Conservation (phyloP, 2,329 filamentous ascomycete genomes). For the Arthroderma sp. region DNA sequence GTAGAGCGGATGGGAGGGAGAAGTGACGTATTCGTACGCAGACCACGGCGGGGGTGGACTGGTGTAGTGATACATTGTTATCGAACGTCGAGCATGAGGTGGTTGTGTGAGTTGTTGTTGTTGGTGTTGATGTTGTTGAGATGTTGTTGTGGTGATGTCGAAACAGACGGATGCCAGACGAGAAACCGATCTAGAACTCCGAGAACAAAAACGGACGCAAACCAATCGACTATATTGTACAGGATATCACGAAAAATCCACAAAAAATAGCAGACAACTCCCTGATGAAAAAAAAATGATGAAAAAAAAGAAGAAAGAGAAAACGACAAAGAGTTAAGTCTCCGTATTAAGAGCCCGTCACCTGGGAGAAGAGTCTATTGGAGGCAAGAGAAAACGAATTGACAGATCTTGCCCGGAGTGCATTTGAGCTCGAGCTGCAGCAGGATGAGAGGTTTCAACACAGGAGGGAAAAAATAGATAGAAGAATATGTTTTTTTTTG, state of each 20-base stretch:
- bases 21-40: conserved; percentile 35
- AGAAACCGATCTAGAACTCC: conserved; percentile 1
- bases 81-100: conserved; percentile 16
- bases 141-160: conserved; percentile 10
- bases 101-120: background rate
- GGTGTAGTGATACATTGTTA: conserved; percentile 36
- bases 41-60: conserved; percentile 36
- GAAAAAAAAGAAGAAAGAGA: conserved; percentile 11
- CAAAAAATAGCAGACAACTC: conserved; percentile 19
- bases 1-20: conserved; percentile 39
- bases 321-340: conserved; percentile 12
- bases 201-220: conserved; percentile 10
- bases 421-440: conserved; percentile 28
- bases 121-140: background rate
- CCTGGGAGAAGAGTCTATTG: conserved; percentile 30
- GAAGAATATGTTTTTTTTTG: background rate
- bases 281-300: conserved; percentile 9
- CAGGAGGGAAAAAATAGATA: background rate
- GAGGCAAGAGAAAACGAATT: conserved; percentile 27
- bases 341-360: conserved; percentile 24
- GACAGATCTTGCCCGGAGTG: conserved; percentile 26
- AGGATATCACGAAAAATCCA: conserved; percentile 24
- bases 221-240: conserved; percentile 25
- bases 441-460: background rate
- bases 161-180: conserved; percentile 6